Base-by-base conservation (phyloP, 31 red algal species). In the Asparagopsis taxiformis region DNA sequence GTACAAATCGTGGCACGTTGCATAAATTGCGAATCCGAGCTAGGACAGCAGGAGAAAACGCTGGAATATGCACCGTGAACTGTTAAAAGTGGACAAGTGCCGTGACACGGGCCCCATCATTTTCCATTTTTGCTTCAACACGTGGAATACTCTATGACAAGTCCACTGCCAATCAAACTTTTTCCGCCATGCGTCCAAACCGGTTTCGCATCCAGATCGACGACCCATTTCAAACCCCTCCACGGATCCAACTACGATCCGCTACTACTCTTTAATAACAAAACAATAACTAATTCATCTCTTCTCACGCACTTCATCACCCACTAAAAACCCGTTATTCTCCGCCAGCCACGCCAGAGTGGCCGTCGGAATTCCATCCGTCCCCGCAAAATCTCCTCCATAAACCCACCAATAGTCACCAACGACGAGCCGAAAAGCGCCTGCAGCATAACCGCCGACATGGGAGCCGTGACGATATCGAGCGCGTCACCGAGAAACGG, bases 361-460 rank as follows among this genome's bases (percentile, higher is more conserved):
- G 2, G 90, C 90, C 30, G 80, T 94, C 10, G 90, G 90, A 61
- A 94, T 72, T 1, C 31, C 72, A 33, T 85, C 90, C 11, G 73
- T 79, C 31, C 82, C 90, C 3, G 90, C 13, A 94, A 50, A 19
- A 79, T 65, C 72, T 94, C 90, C 61, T 94, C 90, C 22, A 66
- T 66, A 31, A 94, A 60, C 9, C 72, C 90, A 22, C 49, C 73
- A 1, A 70, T 49, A 2, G 89, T 74, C 0, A 84, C 65, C 25
- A 77, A 57, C 25, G 79, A 41, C 49, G 51, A 78, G 6, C 62
- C 78, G 50, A 85, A 92, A 41, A 92, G 55, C 7, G 79, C 89
- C 32, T 92, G 79, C 51, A 92, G 49, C 78, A 84, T 79, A 56
- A 74, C 44, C 0, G 89, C 89, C 23, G 65, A 31, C 13, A 92